A percentile compares a stretch with the other conserved stretches of the same genome.
Conservation (phyloP, 306 rosid species). For the Cicer cuneatum region DNA sequence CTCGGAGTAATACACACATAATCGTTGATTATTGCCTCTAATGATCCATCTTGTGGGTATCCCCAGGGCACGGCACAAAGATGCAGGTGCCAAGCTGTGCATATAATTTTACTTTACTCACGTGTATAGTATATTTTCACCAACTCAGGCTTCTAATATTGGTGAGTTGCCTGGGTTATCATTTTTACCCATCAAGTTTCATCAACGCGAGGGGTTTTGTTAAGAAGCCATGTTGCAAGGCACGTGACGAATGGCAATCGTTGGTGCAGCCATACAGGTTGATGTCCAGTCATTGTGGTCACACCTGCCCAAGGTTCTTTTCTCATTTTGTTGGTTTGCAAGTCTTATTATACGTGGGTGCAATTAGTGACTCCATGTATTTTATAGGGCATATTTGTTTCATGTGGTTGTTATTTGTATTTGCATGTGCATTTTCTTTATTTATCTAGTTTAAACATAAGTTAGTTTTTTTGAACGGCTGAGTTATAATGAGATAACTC, state of each 20-base stretch:
- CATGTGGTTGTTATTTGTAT: constrained; percentile 50
- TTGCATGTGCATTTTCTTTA: constrained; percentile 42
- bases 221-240: constrained; percentile 62
- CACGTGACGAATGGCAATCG: constrained; percentile 60
- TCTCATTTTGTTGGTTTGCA: constrained; percentile 51
- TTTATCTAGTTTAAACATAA: constrained; percentile 36
- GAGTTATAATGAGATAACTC: constrained; percentile 52
- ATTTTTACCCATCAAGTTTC: constrained; percentile 74
- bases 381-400: constrained; percentile 59
- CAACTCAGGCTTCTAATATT: constrained; percentile 61
- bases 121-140: constrained; percentile 69
- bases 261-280: constrained; percentile 47
- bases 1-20: constrained; percentile 60
- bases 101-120: constrained; percentile 56
- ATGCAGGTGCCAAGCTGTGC: constrained; percentile 72
- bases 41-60: constrained; percentile 43
- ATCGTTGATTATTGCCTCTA: constrained; percentile 38
- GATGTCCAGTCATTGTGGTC: constrained; percentile 56
- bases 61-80: constrained; percentile 48
- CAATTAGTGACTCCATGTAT: constrained; percentile 50
- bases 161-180: constrained; percentile 70
- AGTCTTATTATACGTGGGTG: constrained; percentile 55
- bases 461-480: constrained; percentile 41
- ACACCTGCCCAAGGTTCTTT: constrained; percentile 51
- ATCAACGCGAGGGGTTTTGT: constrained; percentile 72